These are phyloP conservation scores for Davidsoniella australis DNA, from an alignment of 2,329 filamentous ascomycete species.

Conservation along the genomic window DNA sequence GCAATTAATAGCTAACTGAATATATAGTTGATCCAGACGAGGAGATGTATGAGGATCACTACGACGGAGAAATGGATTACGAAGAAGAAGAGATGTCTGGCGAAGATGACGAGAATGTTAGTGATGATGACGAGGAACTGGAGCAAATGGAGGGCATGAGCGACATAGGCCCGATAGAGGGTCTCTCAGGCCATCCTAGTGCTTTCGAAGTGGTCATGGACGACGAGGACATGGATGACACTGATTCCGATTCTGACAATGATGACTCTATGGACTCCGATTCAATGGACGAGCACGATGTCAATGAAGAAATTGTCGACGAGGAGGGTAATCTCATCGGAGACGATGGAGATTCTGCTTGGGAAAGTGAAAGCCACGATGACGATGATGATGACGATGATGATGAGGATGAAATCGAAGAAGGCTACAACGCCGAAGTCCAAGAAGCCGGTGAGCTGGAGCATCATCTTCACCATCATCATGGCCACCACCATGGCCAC, in stretches of 20 bases:
- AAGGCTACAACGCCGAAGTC: slow-evolving; percentile 32
- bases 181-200: slow-evolving; percentile 42
- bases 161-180: slow-evolving; percentile 76
- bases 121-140: slow-evolving; percentile 66
- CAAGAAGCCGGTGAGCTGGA: slow-evolving; percentile 26
- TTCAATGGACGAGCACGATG: slow-evolving; percentile 27
- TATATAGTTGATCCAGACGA: slow-evolving; percentile 43
- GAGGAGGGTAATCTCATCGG: slow-evolving; percentile 43
- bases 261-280: slow-evolving; percentile 37
- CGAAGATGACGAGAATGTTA: slow-evolving; percentile 74
- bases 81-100: slow-evolving; percentile 60
- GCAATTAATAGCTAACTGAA: neutral
- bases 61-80: slow-evolving; percentile 87
- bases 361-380: slow-evolving; percentile 44
- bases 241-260: slow-evolving; percentile 43
- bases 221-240: slow-evolving; percentile 46
- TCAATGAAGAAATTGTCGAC: slow-evolving; percentile 39
- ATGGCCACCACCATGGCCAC: slow-evolving; percentile 8
- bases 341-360: slow-evolving; percentile 42
- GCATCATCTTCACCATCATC: slow-evolving; percentile 8
- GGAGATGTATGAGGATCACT: slow-evolving; percentile 85
- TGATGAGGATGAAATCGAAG: slow-evolving; percentile 35
- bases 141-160: slow-evolving; percentile 28
- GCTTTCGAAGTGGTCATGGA: slow-evolving; percentile 68
- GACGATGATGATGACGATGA: slow-evolving; percentile 39